Percentiles rank a stretch among this genome's conserved stretches.
phyloP scores from a whole-genome alignment of 306 rosid species.

The Senna siamea region DNA sequence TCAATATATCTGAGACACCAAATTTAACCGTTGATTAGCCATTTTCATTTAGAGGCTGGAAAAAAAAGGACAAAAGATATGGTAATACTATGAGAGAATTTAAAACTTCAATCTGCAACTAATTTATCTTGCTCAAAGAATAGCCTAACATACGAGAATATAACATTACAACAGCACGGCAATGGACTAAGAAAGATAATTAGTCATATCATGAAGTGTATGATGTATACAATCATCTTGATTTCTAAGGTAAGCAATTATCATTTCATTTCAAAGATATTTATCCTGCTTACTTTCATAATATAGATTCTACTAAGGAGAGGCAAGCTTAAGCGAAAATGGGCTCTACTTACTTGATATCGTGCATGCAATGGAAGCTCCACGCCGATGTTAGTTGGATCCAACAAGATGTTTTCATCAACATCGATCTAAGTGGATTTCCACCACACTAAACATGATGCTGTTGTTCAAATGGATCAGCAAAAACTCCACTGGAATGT shows the following conservation, averaged over 20 bases:
- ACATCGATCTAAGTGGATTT: slow-evolving; percentile 70
- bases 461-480: slow-evolving; percentile 87
- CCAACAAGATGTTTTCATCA: slow-evolving; percentile 43
- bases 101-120: background rate
- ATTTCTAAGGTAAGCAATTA: slow-evolving; percentile 32
- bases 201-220: background rate
- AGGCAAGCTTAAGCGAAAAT: no score
- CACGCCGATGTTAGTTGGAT: slow-evolving; percentile 43
- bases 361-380: slow-evolving; percentile 85
- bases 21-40: slow-evolving; percentile 70
- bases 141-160: background rate
- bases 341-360: slow-evolving; percentile 64
- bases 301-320: slow-evolving; percentile 20
- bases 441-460: slow-evolving; percentile 80
- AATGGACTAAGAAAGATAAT: no score
- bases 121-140: background rate
- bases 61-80: background rate
- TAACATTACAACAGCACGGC: background rate
- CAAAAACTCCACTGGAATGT: slow-evolving; percentile 73
- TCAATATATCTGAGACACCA: slow-evolving; percentile 52
- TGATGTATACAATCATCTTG: background rate
- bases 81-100: background rate
- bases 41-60: slow-evolving; percentile 78
- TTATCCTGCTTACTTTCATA: background rate
- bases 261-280: background rate